These are phyloP conservation scores for Fusarium tjaetaba DNA, from an alignment of 2,329 filamentous ascomycete genomes.

Conservation along the genomic window DNA sequence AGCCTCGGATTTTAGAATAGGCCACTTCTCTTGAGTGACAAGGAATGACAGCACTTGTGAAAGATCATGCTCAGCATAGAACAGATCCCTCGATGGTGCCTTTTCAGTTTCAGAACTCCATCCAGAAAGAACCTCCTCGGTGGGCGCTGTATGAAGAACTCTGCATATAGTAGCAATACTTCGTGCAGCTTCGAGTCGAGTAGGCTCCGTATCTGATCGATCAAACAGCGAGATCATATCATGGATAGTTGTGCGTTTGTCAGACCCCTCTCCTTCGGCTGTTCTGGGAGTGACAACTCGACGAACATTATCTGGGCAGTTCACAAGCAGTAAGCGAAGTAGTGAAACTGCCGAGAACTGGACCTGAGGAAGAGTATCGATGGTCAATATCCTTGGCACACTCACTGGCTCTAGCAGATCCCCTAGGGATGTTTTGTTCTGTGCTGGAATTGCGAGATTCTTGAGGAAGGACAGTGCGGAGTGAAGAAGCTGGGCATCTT, in stretches of 20 bases:
- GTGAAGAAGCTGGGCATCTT: constrained; percentile 64
- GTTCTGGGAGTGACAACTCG: constrained; percentile 57
- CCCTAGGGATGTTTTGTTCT: constrained; percentile 64
- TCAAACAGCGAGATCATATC: constrained; percentile 51
- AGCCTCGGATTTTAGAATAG: constrained; percentile 66
- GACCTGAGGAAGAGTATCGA: constrained; percentile 63
- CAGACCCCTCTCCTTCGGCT: constrained; percentile 43
- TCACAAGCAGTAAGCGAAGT: constrained; percentile 64
- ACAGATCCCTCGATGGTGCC: constrained; percentile 44
- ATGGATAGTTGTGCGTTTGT: constrained; percentile 49
- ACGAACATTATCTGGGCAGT: constrained; percentile 62
- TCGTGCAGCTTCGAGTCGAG: constrained; percentile 68
- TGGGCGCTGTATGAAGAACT: constrained; percentile 59
- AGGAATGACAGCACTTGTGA: constrained; percentile 60
- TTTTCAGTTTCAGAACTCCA: constrained; percentile 41
- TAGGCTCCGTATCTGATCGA: constrained; percentile 58
- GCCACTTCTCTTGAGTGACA: constrained; percentile 67
- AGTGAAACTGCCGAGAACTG: constrained; percentile 70
- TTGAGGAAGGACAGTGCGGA: constrained; percentile 69
- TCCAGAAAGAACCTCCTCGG: constrained; percentile 46
- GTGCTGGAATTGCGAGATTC: constrained; percentile 68
- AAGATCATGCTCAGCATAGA: constrained; percentile 60
- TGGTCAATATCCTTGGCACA: constrained; percentile 64
- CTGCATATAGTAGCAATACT: constrained; percentile 64
- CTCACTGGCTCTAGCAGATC: constrained; percentile 56